Conservation (phyloP, 1,139 yeast species). For the Zygoascus meyerae region DNA sequence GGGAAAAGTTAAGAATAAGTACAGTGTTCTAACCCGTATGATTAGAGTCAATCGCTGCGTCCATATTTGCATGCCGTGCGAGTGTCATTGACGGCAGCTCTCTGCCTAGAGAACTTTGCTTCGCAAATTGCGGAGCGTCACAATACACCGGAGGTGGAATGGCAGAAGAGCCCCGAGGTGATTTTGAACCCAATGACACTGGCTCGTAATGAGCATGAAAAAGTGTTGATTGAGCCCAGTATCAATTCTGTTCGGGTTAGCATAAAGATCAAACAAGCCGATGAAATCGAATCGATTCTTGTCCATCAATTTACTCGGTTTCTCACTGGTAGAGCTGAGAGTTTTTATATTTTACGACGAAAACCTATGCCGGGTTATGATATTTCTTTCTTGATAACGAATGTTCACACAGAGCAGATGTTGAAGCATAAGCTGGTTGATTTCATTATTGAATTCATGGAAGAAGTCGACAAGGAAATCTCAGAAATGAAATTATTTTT, state of each 20-base stretch:
- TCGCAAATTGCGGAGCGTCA: slow-evolving; percentile 96
- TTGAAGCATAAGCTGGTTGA: slow-evolving; percentile 92
- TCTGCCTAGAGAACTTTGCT: slow-evolving; percentile 88
- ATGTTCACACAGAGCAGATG: slow-evolving; percentile 94
- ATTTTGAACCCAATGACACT: slow-evolving; percentile 84
- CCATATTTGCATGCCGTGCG: slow-evolving; percentile 95
- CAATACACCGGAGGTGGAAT: slow-evolving; percentile 95
- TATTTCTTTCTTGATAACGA: slow-evolving; percentile 87
- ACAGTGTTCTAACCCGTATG: background rate
- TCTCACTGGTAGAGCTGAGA: slow-evolving; percentile 92
- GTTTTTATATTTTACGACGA: slow-evolving; percentile 85
- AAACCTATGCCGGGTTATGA: slow-evolving; percentile 89
- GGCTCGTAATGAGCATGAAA: slow-evolving; percentile 90
- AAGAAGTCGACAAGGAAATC: slow-evolving; percentile 96
- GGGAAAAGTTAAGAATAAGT: background rate
- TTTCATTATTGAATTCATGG: slow-evolving; percentile 97
- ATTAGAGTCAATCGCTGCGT: slow-evolving; percentile 70
- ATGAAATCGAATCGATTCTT: slow-evolving; percentile 89
- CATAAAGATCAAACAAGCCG: slow-evolving; percentile 92
- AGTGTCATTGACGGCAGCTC: slow-evolving; percentile 89
- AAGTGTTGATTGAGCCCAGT: slow-evolving; percentile 87
- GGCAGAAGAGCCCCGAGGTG: slow-evolving; percentile 69
- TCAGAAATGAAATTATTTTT: slow-evolving; percentile 96
- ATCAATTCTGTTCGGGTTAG: slow-evolving; percentile 82
- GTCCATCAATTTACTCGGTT: slow-evolving; percentile 93